Evolutionary conservation across 2,329 filamentous ascomycete genomes (phyloP), one percentile per base, ranked within the genome.

Genomic region (Penicillium sp.): DNA sequence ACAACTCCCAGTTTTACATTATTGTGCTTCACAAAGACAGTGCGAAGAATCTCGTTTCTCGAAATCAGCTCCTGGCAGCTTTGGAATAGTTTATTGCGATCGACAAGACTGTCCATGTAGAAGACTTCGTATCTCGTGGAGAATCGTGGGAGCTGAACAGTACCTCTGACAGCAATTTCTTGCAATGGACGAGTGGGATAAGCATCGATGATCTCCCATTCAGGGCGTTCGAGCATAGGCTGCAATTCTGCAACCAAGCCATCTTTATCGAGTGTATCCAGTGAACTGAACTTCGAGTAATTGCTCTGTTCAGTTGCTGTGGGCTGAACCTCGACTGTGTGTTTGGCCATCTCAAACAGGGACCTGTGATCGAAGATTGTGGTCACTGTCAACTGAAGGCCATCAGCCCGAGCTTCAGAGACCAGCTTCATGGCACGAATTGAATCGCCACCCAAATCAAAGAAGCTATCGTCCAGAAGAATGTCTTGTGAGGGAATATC

Each of bases 71-170:
- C 73, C 45, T 78, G 76, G 58, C 82, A 85, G 45, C 77, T 77
- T 16, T 70, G 56, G 45, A 78, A 70, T 8, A 87, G 73, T 22
- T 71, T 76, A 2, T 66, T 57, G 8, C 68, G 64, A 56, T 87
- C 75, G 14, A 86, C 70, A 0, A 64, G 54, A 0, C 69, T 72
- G 13, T 81, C 75, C 53, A 87, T 80, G 64, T 84, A 81, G 64
- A 87, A 80, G 36, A 85, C 71, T 60, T 86, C 83, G 62, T 88
- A 88, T 4, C 83, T 80, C 1, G 81, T 70, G 0, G 84, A 87
- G 68, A 81, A 85, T 3, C 84, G 78, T 5, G 84, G 84, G 3
- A 81, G 72, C 8, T 80, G 69, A 2, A 80, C 76, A 0, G 84
- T 87, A 7, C 80, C 84, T 50, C 75, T 75, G 16, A 87, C 79